Evolutionary conservation across 1,284 basidiomycete species (phyloP).

Genomic region (Exobasidium rhododendri): DNA sequence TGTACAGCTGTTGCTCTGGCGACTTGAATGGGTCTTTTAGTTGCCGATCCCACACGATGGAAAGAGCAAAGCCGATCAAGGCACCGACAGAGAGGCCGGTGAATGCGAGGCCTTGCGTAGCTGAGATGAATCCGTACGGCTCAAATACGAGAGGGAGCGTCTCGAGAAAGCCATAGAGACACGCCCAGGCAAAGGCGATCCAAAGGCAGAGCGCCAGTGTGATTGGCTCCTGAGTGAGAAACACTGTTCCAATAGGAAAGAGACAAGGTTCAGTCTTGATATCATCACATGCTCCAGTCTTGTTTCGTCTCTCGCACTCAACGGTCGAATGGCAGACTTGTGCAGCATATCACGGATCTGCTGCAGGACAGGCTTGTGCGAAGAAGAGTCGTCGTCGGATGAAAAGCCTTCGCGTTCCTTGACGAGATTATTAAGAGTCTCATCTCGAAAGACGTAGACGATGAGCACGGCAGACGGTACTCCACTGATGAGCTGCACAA

Average conservation of each 20-base stretch:
- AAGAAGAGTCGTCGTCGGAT: background rate
- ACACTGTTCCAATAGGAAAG: constrained; percentile 23
- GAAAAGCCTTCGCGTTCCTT: background rate
- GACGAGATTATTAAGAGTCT: constrained; percentile 23
- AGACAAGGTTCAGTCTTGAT: background rate
- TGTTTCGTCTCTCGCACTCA: constrained; percentile 57
- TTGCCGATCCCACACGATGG: constrained; percentile 58
- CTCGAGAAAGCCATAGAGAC: constrained; percentile 47
- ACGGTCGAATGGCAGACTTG: constrained; percentile 67
- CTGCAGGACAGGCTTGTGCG: background rate
- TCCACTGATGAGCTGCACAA: constrained; percentile 50
- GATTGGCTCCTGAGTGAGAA: constrained; percentile 67
- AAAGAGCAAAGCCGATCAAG: constrained; percentile 58
- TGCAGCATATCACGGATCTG: constrained; percentile 56
- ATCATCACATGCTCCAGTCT: constrained; percentile 1
- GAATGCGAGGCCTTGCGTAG: constrained; percentile 30
- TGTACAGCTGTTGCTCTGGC: constrained; percentile 58
- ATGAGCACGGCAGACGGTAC: constrained; percentile 24
- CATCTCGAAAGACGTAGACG: constrained; percentile 44
- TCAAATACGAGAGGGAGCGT: constrained; percentile 55
- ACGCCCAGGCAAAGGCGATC: constrained; percentile 51
- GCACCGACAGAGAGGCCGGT: constrained; percentile 30
- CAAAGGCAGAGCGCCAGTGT: constrained; percentile 60
- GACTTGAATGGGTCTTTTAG: constrained; percentile 24
- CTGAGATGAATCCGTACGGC: constrained; percentile 62